Conservation (phyloP, 2,329 filamentous ascomycete genomes). For the Mycosphaerelloides madeirae region DNA sequence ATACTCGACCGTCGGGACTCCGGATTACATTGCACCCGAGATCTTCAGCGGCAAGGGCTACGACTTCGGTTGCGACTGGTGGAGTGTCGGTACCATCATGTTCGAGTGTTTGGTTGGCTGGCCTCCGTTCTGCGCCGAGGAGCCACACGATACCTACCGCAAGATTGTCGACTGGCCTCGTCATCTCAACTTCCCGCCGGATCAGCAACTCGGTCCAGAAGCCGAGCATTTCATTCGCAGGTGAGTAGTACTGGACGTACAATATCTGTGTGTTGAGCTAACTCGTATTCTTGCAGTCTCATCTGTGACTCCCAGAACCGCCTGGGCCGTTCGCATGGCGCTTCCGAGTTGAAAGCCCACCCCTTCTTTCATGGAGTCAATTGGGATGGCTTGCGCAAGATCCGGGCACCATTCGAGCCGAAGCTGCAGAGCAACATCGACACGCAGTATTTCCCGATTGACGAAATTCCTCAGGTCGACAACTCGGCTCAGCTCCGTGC, state of each 20-base stretch:
- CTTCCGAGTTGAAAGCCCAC: constrained; percentile 88
- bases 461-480: constrained; percentile 96
- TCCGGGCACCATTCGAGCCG: constrained; percentile 93
- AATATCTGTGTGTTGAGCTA: background rate
- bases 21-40: constrained; percentile 97
- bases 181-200: constrained; percentile 92
- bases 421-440: constrained; percentile 89
- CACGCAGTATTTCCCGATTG: constrained; percentile 96
- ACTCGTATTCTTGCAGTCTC: constrained; percentile 54
- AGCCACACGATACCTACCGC: constrained; percentile 94
- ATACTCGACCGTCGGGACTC: constrained; percentile 96
- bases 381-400: constrained; percentile 86
- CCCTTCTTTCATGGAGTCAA: constrained; percentile 96
- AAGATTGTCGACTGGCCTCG: constrained; percentile 99
- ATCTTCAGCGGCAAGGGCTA: constrained; percentile 97
- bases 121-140: constrained; percentile 98
- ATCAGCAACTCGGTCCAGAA: constrained; percentile 81
- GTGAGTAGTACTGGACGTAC: constrained; percentile 48
- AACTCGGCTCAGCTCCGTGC: constrained; percentile 82
- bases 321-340: constrained; percentile 74
- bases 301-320: constrained; percentile 92
- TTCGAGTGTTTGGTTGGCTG: constrained; percentile 98
- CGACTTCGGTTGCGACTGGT: constrained; percentile 97
- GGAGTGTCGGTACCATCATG: constrained; percentile 98
- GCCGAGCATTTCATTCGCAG: constrained; percentile 89